phyloP scores from a whole-genome alignment of 257 asterid genomes.

The Echites panduratus region DNA sequence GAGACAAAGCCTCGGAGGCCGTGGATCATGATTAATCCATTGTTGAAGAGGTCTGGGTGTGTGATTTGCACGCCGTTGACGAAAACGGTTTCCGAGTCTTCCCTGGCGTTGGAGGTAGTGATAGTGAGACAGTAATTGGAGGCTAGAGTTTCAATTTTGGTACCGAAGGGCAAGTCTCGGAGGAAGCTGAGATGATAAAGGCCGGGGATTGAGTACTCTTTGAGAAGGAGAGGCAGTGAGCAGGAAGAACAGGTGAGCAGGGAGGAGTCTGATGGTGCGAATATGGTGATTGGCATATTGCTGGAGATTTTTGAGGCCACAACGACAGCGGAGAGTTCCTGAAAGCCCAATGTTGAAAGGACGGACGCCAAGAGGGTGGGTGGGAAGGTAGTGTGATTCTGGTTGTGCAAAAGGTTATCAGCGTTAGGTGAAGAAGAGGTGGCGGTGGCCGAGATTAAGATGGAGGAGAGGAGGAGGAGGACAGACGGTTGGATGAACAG shows the following conservation, averaged over 20 bases:
- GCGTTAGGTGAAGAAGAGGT: constrained; percentile 34
- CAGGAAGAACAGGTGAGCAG: constrained; percentile 74
- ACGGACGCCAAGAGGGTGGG: constrained; percentile 49
- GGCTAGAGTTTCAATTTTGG: constrained; percentile 82
- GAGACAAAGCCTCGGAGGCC: too few species aligned
- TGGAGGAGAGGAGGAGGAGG: constrained; percentile 40
- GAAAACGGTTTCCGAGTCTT: too few species aligned
- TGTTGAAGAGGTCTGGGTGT: too few species aligned
- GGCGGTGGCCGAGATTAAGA: constrained; percentile 26
- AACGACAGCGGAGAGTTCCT: constrained; percentile 61
- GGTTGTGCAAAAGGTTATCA: constrained; percentile 24
- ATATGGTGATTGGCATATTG: constrained; percentile 62
- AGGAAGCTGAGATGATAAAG: constrained; percentile 58
- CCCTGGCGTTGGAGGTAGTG: too few species aligned
- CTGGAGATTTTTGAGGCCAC: constrained; percentile 52
- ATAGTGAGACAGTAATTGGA: too few species aligned
- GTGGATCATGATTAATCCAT: too few species aligned
- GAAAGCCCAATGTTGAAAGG: constrained; percentile 82
- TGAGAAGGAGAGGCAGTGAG: constrained; percentile 47
- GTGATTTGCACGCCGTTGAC: too few species aligned
- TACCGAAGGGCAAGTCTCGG: constrained; percentile 60
- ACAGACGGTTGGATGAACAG: constrained; percentile 34
- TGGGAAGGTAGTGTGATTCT: constrained; percentile 3
- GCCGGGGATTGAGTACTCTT: constrained; percentile 80
- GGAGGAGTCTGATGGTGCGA: constrained; percentile 77